Evolutionary conservation across 2,329 filamentous ascomycete genomes (phyloP).

Genomic region (Ophiostoma ulmi): DNA sequence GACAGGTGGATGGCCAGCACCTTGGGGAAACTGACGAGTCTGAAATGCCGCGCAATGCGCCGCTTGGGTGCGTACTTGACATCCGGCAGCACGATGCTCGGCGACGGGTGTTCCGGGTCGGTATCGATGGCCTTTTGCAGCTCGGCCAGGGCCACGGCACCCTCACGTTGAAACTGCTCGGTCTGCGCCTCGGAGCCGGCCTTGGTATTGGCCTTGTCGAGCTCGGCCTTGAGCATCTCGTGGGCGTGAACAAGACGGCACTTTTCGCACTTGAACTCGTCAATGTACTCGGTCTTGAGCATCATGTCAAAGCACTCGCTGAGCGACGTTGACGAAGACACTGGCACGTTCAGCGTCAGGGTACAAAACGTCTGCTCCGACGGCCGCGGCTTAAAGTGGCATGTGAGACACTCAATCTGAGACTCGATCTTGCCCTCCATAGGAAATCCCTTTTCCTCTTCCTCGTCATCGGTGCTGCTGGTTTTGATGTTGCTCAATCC

Average conservation of each 20-base stretch:
- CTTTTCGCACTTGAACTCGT: slow-evolving; percentile 93
- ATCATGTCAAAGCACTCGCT: slow-evolving; percentile 88
- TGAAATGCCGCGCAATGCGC: slow-evolving; percentile 79
- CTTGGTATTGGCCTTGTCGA: slow-evolving; percentile 48
- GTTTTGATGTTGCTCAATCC: not conserved
- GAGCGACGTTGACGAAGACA: slow-evolving; percentile 72
- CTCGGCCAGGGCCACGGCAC: slow-evolving; percentile 19
- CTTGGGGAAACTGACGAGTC: slow-evolving; percentile 82
- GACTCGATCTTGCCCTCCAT: slow-evolving; percentile 89
- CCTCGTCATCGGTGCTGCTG: slow-evolving; percentile 33
- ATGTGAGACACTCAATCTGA: slow-evolving; percentile 89
- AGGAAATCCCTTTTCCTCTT: slow-evolving; percentile 71
- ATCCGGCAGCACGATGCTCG: slow-evolving; percentile 70
- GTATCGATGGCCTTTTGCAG: slow-evolving; percentile 66
- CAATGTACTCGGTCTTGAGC: slow-evolving; percentile 91
- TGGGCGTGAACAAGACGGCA: slow-evolving; percentile 82
- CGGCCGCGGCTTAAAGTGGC: slow-evolving; percentile 81
- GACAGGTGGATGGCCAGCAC: slow-evolving; percentile 89
- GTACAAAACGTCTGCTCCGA: slow-evolving; percentile 84
- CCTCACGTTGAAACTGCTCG: slow-evolving; percentile 3
- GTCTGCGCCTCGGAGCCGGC: slow-evolving; percentile 26
- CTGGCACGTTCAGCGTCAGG: slow-evolving; percentile 84
- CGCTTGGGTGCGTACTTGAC: slow-evolving; percentile 70
- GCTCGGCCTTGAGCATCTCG: slow-evolving; percentile 55
- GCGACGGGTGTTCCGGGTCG: slow-evolving; percentile 73